Evolutionary conservation across 1,139 yeast genomes (phyloP), one percentile per base, ranked within the genome.

Genomic region (Geotrichum europaeum): DNA sequence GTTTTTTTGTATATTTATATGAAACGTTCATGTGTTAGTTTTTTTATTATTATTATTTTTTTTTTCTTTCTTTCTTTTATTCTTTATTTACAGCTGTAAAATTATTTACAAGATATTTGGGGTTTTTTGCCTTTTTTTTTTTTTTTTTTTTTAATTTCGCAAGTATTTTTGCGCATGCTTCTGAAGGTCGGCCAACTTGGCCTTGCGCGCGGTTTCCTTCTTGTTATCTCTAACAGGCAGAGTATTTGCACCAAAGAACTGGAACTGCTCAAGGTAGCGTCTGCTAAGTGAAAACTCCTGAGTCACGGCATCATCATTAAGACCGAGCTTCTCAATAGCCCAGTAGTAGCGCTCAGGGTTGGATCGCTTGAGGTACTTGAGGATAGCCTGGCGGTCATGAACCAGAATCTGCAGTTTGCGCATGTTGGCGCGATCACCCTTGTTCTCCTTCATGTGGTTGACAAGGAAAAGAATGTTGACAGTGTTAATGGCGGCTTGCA

Each of bases 401-500:
- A 92, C 96, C 71, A 88, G 73, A 78, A 87, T 86, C 73, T 96
- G 85, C 52, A 90, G 84, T 49, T 78, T 75, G 70, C 94, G 85
- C 61, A 85, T 84, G 66, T 86, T 85, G 53, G 79, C 79, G 68
- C 82, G 79, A 75, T 94, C 98, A 72, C 90, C 88, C 67, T 84
- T 86, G 71, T 85, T 80, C 60, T 81, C 79, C 70, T 85, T 85
- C 62, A 89, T 81, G 71, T 92, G 97, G 54, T 83, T 81, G 78
- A 89, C 89, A 62, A 89, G 79, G 67, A 83, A 86, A 66, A 87
- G 90, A 66, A 94, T 89, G 69, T 84, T 84, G 60, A 89, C 86
- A 0, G 98, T 90, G 76, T 86, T 77, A 36, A 89, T 82, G 1
- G 97, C 98, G 1, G 98, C 97, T 74, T 92, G 97, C 34, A 91